Conservation (phyloP, 495 filamentous ascomycete species). For the Podospora comata region DNA sequence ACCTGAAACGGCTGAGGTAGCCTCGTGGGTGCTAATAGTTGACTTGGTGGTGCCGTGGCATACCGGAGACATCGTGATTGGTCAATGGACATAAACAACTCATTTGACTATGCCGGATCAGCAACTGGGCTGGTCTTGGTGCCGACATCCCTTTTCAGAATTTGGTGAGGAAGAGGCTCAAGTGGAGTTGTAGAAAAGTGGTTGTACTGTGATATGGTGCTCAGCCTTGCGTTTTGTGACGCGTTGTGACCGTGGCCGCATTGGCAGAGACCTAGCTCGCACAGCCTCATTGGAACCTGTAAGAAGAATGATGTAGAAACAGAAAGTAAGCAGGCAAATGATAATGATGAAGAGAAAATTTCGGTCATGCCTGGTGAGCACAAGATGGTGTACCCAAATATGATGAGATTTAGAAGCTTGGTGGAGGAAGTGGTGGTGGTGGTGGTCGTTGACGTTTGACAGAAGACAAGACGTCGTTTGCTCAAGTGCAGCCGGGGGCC, state of each 20-base stretch:
- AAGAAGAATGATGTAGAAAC: neutral
- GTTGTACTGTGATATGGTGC: neutral
- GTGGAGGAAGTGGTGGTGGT: neutral
- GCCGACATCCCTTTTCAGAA: neutral
- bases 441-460: neutral
- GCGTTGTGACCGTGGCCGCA: slow-evolving; percentile 14
- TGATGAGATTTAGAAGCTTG: neutral
- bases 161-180: slow-evolving; percentile 2
- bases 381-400: neutral
- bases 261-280: slow-evolving; percentile 7
- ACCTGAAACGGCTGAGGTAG: neutral
- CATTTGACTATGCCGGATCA: neutral
- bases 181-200: neutral
- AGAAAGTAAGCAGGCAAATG: neutral
- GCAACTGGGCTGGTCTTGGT: neutral
- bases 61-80: neutral
- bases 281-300: slow-evolving; percentile 15
- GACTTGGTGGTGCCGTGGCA: neutral
- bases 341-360: neutral
- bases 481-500: neutral
- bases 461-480: neutral
- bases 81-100: neutral
- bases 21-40: neutral
- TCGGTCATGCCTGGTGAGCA: neutral
- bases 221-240: slow-evolving; percentile 19